Evolutionary conservation across 495 filamentous ascomycete genomes (phyloP).

Genomic region (Aspergillus heteromorphus): DNA sequence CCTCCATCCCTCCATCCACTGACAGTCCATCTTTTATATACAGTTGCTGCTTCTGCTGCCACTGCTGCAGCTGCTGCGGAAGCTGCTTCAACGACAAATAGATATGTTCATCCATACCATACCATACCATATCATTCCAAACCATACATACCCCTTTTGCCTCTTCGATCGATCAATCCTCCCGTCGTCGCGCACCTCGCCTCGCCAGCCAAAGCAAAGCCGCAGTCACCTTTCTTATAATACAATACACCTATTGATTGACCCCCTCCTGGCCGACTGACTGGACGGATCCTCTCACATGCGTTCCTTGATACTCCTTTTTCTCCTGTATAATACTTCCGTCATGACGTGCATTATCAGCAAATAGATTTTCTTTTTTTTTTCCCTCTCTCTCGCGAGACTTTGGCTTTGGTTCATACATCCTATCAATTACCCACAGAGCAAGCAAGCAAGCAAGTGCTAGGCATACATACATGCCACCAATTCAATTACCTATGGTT

Average conservation of each 20-base stretch:
- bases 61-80: constrained; percentile 4
- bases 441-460: too few species aligned
- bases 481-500: too few species aligned
- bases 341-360: neutral
- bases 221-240: too few species aligned
- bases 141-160: neutral
- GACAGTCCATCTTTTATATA: neutral
- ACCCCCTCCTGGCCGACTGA: neutral
- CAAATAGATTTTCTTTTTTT: constrained; percentile 2
- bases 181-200: too few species aligned
- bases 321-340: neutral
- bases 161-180: neutral
- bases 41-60: constrained; percentile 1
- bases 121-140: too few species aligned
- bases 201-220: neutral
- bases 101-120: neutral
- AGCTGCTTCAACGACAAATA: neutral
- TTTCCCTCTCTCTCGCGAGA: neutral
- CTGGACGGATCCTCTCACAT: neutral
- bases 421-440: neutral
- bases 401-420: neutral
- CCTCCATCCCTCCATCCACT: neutral
- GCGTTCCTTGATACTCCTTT: neutral
- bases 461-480: too few species aligned
- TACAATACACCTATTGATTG: too few species aligned